A percentile compares a stretch with the other conserved stretches of the same genome.
These are phyloP conservation scores for Letharia lupina DNA, from an alignment of 495 filamentous ascomycete genomes.

Conservation along the genomic window DNA sequence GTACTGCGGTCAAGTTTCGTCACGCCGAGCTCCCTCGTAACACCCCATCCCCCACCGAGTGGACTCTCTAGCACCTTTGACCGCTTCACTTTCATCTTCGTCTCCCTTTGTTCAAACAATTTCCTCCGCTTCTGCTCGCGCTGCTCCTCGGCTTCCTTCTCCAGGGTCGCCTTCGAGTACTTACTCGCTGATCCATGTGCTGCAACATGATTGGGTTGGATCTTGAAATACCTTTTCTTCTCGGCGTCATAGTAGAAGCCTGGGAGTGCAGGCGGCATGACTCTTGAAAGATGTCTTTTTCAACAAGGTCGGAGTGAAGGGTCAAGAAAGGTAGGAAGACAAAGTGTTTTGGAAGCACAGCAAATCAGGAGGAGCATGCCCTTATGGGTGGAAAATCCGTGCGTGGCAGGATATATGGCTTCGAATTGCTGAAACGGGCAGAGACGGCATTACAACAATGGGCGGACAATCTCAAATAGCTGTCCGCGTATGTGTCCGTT, in stretches of 20 bases:
- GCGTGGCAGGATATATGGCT: neutral
- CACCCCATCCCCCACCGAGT: slow-evolving; percentile 1
- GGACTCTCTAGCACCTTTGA: slow-evolving; percentile 10
- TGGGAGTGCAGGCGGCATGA: slow-evolving; percentile 11
- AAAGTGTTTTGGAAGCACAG: neutral
- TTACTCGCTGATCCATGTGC: slow-evolving; percentile 2
- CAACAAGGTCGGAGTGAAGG: neutral
- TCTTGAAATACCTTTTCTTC: slow-evolving; percentile 23
- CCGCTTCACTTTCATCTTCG: slow-evolving; percentile 6
- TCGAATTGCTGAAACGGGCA: neutral
- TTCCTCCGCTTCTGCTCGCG: neutral
- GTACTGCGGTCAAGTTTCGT: neutral
- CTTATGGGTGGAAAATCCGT: neutral
- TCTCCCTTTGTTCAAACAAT: neutral
- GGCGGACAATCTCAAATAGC: neutral
- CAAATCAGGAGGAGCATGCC: neutral
- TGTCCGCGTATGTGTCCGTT: neutral
- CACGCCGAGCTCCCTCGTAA: slow-evolving; percentile 6
- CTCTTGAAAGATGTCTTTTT: neutral
- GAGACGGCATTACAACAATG: neutral
- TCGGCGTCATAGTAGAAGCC: slow-evolving; percentile 20
- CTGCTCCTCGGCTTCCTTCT: slow-evolving; percentile 2
- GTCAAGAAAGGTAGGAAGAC: neutral
- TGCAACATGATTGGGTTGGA: slow-evolving; percentile 16
- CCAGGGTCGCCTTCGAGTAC: slow-evolving; percentile 12